A percentile compares a stretch with the other conserved stretches of the same genome.
Conservation (phyloP, 2,329 filamentous ascomycete genomes). For the Sclerotinia glacialis region DNA sequence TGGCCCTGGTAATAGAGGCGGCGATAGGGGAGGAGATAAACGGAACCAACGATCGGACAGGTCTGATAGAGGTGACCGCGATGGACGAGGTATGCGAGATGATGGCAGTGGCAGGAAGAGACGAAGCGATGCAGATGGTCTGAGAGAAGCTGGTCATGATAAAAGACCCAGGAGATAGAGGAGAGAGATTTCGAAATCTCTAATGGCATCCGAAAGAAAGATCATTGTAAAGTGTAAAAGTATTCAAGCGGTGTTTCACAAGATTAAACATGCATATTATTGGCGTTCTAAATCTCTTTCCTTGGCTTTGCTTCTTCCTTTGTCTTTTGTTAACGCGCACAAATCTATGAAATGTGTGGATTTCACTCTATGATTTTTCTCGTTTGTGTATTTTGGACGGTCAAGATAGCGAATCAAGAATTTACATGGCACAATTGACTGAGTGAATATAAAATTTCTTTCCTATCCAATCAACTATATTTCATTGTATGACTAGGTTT, state of each 20-base stretch:
- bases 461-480: neutral
- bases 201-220: neutral
- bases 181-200: conserved; percentile 14
- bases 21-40: conserved; percentile 28
- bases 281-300: conserved; percentile 1
- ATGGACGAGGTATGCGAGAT: conserved; percentile 31
- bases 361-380: neutral
- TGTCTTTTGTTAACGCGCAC: neutral
- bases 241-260: neutral
- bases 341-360: neutral
- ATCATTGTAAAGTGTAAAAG: conserved; percentile 17
- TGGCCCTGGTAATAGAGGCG: conserved; percentile 25
- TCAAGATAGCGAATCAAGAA: neutral
- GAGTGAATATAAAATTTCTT: neutral
- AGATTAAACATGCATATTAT: conserved; percentile 14
- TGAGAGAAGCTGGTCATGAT: conserved; percentile 39
- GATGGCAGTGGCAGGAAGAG: conserved; percentile 35
- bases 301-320: neutral
- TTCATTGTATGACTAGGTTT: too few species aligned
- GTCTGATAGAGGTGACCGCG: conserved; percentile 30
- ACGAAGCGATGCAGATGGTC: conserved; percentile 34
- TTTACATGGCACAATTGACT: too few species aligned
- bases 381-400: neutral
- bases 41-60: conserved; percentile 25
- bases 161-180: conserved; percentile 35